phyloP scores from a whole-genome alignment of 2,329 filamentous ascomycete species.

The Aspergillus niger region DNA sequence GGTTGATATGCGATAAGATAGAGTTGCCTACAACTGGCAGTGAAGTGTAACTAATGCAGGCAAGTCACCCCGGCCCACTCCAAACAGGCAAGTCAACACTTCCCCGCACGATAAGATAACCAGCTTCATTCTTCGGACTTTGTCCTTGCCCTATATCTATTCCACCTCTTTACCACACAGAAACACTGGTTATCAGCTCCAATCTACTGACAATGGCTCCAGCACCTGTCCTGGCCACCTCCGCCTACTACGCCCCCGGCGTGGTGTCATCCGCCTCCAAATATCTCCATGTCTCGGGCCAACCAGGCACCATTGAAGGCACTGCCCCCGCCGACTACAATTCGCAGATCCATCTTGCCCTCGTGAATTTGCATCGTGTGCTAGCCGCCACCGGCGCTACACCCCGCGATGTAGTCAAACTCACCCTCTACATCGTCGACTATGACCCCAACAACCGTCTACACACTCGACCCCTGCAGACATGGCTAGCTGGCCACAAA shows the following conservation, averaged over 20 bases:
- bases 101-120: background rate
- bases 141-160: background rate
- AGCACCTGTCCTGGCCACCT: slow-evolving; percentile 3
- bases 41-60: background rate
- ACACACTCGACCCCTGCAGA: slow-evolving; percentile 42
- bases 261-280: slow-evolving; percentile 8
- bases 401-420: slow-evolving; percentile 44
- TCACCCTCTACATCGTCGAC: slow-evolving; percentile 49
- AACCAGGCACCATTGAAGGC: slow-evolving; percentile 38
- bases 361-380: slow-evolving; percentile 43
- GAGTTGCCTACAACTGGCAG: background rate
- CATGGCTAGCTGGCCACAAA: slow-evolving; percentile 35
- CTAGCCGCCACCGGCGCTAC: slow-evolving; percentile 40
- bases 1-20: background rate
- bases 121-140: too few species aligned
- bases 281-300: slow-evolving; percentile 31
- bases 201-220: background rate
- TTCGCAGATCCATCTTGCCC: slow-evolving; percentile 45
- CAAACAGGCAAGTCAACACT: background rate
- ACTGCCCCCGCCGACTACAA: slow-evolving; percentile 41
- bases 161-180: background rate
- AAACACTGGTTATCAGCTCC: background rate
- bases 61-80: background rate
- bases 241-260: slow-evolving; percentile 21
- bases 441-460: slow-evolving; percentile 42